Conservation (phyloP, 2,329 filamentous ascomycete species). For the Camptophora hylomeconis region DNA sequence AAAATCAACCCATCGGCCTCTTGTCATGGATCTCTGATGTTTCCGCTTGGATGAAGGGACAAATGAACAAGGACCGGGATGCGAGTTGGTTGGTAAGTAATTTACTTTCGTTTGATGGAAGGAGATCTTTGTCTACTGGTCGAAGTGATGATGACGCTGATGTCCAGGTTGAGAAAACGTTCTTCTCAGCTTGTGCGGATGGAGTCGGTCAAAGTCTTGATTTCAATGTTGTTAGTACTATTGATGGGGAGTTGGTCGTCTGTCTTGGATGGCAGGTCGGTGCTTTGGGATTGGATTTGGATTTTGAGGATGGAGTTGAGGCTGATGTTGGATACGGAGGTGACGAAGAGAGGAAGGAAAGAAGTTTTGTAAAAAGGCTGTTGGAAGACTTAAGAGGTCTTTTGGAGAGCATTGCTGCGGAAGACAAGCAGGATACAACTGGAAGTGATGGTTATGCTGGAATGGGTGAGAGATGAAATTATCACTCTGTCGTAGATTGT, state of each 20-base stretch:
- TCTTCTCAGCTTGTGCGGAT: slow-evolving; percentile 34
- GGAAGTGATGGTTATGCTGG: background rate
- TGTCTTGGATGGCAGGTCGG: slow-evolving; percentile 32
- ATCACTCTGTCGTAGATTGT: too few relatives aligned
- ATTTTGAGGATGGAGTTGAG: background rate
- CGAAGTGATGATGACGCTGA: background rate
- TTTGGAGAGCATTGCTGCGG: background rate
- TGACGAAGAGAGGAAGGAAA: too few relatives aligned
- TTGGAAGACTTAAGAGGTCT: slow-evolving; percentile 1
- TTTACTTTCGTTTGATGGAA: slow-evolving; percentile 25
- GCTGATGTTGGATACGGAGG: too few relatives aligned
- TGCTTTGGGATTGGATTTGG: slow-evolving; percentile 21
- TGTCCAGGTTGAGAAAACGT: slow-evolving; percentile 22
- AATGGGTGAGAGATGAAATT: background rate
- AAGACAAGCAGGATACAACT: too few relatives aligned
- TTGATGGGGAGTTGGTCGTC: slow-evolving; percentile 26
- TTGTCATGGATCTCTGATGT: slow-evolving; percentile 30
- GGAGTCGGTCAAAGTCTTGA: slow-evolving; percentile 25
- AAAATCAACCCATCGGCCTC: slow-evolving; percentile 31
- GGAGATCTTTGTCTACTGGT: too few relatives aligned
- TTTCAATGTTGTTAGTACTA: slow-evolving; percentile 30
- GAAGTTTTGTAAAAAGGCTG: slow-evolving; percentile 2
- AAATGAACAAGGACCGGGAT: slow-evolving; percentile 27
- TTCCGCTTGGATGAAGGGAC: slow-evolving; percentile 26
- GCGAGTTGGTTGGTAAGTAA: slow-evolving; percentile 36